Base-by-base conservation (phyloP, 2,329 filamentous ascomycete genomes). In the Fusarium sarcochroum region DNA sequence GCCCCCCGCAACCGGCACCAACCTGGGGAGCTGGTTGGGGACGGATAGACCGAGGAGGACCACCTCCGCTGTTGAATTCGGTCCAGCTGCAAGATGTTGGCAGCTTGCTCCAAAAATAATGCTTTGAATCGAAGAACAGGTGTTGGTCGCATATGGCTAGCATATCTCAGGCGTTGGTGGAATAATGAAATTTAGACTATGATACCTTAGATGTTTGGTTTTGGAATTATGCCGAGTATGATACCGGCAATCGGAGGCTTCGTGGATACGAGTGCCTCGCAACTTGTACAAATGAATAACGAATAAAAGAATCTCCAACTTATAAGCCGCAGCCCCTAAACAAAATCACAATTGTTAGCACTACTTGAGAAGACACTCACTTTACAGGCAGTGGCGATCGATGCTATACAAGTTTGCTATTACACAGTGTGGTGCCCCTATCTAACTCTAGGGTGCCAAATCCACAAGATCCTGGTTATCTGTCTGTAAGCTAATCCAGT, bases 21-120 rank as follows among this genome's bases (percentile, higher is more conserved):
- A 74, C 58, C 15, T 77, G 76, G 76, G 76, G 75, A 46, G 76
- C 76, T 15, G 76, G 76, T 18, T 76, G 75, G 75, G 75, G 75
- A 37, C 58, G 75, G 20, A 75, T 76, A 21, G 75, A 76, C 7
- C 60, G 75, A 57, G 75, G 75, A 53, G 69, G 70, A 8, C 75
- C 71, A 1, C 74, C 75, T 30, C 74, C 75, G 1, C 21, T 76
- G 42, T 32, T 75, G 44, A 75, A 74, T 13, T 67, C 69, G 5
- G 73, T 75, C 32, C 74, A 77, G 48, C 58, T 80, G 37, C 78
- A 77, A 32, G 78, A 80, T 50, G 78, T 80, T 5, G 78, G 78
- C 20, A 76, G 73, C 58, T 58, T 80, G 13, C 50, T 75, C 32
- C 48, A 37, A 47, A 72, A 73, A 49, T 70, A 63, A 66, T 55